phyloP scores from a whole-genome alignment of 73 alveolate species.

The Paramecium bursaria region DNA sequence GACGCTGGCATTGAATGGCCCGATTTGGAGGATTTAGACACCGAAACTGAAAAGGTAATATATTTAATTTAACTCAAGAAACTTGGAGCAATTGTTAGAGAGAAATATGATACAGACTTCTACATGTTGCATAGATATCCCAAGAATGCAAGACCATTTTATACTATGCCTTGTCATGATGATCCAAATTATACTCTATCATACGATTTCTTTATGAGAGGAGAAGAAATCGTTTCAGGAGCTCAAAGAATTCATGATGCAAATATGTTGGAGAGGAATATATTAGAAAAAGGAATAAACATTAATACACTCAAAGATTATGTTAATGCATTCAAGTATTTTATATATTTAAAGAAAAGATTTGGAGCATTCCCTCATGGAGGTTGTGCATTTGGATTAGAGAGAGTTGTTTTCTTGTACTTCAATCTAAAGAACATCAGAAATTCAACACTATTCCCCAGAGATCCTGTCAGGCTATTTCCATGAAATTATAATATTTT shows the following conservation, averaged over 20 bases:
- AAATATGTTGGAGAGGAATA: constrained; percentile 20
- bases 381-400: constrained; percentile 99
- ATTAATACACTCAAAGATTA: constrained; percentile 65
- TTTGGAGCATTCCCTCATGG: constrained; percentile 99
- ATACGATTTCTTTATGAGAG: constrained; percentile 99
- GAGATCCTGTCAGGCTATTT: constrained; percentile 99
- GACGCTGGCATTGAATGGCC: constrained; percentile 89
- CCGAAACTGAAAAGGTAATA: constrained; percentile 88
- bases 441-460: constrained; percentile 97
- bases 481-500: constrained; percentile 80
- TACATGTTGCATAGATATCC: constrained; percentile 97
- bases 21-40: constrained; percentile 89
- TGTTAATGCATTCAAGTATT: neutral
- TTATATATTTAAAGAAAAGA: constrained; percentile 51
- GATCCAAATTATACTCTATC: constrained; percentile 96
- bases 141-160: constrained; percentile 98
- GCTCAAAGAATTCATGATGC: constrained; percentile 99
- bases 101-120: constrained; percentile 97
- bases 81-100: constrained; percentile 94
- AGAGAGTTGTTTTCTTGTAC: constrained; percentile 98
- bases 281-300: constrained; percentile 59
- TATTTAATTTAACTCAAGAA: neutral
- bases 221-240: constrained; percentile 99
- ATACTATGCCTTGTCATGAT: constrained; percentile 98
- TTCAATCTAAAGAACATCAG: constrained; percentile 94